A percentile compares a stretch with the other conserved stretches of the same genome.
Conservation (phyloP, 163 green algal species). For the Trebouxiophyceae sp. region DNA sequence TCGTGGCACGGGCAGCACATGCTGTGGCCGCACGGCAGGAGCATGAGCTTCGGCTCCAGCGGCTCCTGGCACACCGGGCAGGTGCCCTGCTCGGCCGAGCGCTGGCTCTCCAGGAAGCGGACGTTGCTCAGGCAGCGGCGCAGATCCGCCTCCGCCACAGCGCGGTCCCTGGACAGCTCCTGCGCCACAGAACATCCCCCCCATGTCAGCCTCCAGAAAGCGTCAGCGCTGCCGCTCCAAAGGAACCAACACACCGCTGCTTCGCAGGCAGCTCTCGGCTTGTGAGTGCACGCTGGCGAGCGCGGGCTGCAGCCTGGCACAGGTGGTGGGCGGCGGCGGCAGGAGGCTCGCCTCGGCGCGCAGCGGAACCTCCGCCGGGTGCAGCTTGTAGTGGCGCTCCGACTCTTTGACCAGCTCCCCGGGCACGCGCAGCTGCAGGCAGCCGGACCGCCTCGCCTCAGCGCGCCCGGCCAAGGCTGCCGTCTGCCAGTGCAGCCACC, state of each 20-base stretch:
- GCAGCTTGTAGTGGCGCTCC: conserved; percentile 51
- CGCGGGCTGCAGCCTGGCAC: not conserved
- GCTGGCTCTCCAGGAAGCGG: conserved; percentile 56
- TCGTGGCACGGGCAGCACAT: conserved; percentile 67
- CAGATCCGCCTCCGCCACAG: conserved; percentile 56
- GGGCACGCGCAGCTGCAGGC: conserved; percentile 31
- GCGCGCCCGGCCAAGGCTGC: not conserved
- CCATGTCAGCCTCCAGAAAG: too few species aligned
- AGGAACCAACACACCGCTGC: too few species aligned
- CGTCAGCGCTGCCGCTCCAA: too few species aligned
- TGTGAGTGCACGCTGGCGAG: too few species aligned
- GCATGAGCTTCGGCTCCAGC: conserved; percentile 40
- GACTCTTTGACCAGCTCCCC: conserved; percentile 35
- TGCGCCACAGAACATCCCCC: too few species aligned
- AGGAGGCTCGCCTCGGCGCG: too few species aligned
- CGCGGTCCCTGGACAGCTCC: conserved; percentile 59
- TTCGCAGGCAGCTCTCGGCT: too few species aligned
- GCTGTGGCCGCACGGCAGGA: conserved; percentile 79
- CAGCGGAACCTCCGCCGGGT: conserved; percentile 38
- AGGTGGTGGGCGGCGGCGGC: too few species aligned
- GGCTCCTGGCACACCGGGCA: conserved; percentile 77
- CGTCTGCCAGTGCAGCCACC: too few species aligned
- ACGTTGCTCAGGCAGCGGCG: conserved; percentile 52
- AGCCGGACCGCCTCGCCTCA: not conserved
- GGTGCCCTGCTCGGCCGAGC: conserved; percentile 8